These are phyloP conservation scores for Copromyces sp. DNA, from an alignment of 495 filamentous ascomycete genomes.

Conservation along the genomic window DNA sequence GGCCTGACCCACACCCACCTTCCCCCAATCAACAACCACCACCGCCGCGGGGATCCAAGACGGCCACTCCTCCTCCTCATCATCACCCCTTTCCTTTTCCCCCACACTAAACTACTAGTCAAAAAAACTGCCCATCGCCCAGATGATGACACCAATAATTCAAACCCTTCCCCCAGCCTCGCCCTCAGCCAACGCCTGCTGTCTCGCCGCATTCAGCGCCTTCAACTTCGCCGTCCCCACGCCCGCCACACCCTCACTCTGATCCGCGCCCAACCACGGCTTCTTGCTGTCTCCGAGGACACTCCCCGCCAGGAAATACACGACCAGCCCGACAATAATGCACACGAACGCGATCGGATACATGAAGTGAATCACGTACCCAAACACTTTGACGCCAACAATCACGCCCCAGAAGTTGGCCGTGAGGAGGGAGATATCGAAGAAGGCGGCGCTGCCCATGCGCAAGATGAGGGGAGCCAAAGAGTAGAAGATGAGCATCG, in stretches of 20 bases:
- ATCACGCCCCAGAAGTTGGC: conserved; percentile 95
- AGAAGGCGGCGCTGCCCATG: conserved; percentile 83
- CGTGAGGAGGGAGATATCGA: conserved; percentile 89
- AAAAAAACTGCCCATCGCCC: no score
- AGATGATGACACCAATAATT: no score
- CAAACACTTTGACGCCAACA: conserved; percentile 80
- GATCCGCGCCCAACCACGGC: conserved; percentile 83
- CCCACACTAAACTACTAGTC: no score
- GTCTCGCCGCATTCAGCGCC: conserved; percentile 48
- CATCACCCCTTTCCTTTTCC: not conserved
- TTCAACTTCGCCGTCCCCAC: conserved; percentile 80
- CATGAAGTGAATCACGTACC: conserved; percentile 70
- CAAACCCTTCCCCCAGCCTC: not conserved
- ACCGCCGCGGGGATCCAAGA: not conserved
- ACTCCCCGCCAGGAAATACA: conserved; percentile 72
- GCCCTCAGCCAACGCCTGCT: conserved; percentile 13
- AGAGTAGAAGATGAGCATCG: conserved; percentile 75
- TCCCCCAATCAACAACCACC: not conserved
- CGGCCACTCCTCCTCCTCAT: not conserved
- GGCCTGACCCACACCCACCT: not conserved
- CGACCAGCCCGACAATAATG: conserved; percentile 72
- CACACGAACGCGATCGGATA: conserved; percentile 93
- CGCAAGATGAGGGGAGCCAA: conserved; percentile 80
- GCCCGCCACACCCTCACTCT: conserved; percentile 71
- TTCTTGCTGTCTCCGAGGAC: conserved; percentile 82